Conservation (phyloP, 1,284 basidiomycete genomes). For the Amylostereum areolatum region DNA sequence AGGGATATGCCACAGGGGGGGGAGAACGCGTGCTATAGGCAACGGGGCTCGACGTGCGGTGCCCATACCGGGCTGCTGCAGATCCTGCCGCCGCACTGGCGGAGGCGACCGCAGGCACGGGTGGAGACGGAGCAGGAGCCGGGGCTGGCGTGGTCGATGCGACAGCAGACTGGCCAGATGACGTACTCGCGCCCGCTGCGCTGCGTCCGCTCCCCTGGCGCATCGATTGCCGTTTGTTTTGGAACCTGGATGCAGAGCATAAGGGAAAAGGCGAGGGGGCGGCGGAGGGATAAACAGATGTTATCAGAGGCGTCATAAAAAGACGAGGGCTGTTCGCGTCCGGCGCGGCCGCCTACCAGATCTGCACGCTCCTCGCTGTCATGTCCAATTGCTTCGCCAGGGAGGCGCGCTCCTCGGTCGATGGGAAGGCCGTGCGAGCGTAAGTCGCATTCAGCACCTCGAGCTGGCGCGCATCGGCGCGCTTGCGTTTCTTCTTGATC, state of each 20-base stretch:
- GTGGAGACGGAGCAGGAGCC: slow-evolving; percentile 8
- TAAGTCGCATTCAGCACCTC: slow-evolving; percentile 77
- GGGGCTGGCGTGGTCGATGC: slow-evolving; percentile 32
- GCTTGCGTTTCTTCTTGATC: slow-evolving; percentile 82
- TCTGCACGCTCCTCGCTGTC: slow-evolving; percentile 79
- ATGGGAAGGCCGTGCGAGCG: slow-evolving; percentile 74
- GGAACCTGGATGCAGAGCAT: slow-evolving; percentile 50
- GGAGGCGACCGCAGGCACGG: slow-evolving; percentile 3
- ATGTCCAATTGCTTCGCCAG: slow-evolving; percentile 73
- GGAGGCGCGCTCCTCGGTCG: slow-evolving; percentile 74
- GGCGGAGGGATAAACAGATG: not conserved
- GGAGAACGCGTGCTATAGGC: no score
- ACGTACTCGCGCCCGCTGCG: slow-evolving; percentile 33
- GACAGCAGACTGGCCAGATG: slow-evolving; percentile 48
- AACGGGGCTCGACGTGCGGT: no score
- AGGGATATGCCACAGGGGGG: no score
- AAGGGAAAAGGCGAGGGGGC: no score
- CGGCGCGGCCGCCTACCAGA: slow-evolving; percentile 49
- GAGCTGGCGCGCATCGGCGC: slow-evolving; percentile 72
- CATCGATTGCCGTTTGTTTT: slow-evolving; percentile 79
- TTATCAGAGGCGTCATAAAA: slow-evolving; percentile 9
- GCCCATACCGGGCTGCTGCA: no score
- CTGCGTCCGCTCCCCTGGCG: slow-evolving; percentile 67
- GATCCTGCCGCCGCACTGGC: slow-evolving; percentile 6
- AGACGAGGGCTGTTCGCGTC: not conserved